phyloP scores from a whole-genome alignment of 371 early-diverging fungal genomes.

The Nematocida major region DNA sequence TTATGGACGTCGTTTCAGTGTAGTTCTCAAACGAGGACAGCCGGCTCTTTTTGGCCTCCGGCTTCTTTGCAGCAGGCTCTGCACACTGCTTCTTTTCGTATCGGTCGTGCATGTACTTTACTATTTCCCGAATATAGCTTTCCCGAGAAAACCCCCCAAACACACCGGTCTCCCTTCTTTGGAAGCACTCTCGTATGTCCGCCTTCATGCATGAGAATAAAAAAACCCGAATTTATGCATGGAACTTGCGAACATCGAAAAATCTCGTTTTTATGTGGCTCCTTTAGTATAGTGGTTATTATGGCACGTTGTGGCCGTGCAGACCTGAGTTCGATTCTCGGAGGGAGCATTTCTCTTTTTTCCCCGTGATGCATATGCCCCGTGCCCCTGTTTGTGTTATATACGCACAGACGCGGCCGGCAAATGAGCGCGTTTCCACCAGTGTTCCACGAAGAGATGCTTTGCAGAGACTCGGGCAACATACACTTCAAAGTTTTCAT shows the following conservation, averaged over 20 bases:
- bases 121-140: neutral
- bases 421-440: constrained; percentile 16
- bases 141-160: constrained; percentile 26
- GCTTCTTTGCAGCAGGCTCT: neutral
- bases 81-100: neutral
- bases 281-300: constrained; percentile 59
- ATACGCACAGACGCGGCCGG: neutral
- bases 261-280: constrained; percentile 39
- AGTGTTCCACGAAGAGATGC: constrained; percentile 27
- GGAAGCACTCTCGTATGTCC: neutral
- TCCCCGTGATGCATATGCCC: neutral
- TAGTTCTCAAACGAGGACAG: constrained; percentile 45
- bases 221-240: neutral
- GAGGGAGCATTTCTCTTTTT: constrained; percentile 52
- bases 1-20: constrained; percentile 21
- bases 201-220: neutral
- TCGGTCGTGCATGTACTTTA: neutral
- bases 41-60: neutral
- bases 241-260: neutral
- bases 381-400: constrained; percentile 1
- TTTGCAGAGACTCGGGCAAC: neutral
- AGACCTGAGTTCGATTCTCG: constrained; percentile 60
- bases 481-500: constrained; percentile 34
- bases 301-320: constrained; percentile 58
- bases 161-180: constrained; percentile 1